Evolutionary conservation across 768 basidiomycete species (phyloP), one percentile per base, ranked within the genome.

Genomic region (Suillus sp.): DNA sequence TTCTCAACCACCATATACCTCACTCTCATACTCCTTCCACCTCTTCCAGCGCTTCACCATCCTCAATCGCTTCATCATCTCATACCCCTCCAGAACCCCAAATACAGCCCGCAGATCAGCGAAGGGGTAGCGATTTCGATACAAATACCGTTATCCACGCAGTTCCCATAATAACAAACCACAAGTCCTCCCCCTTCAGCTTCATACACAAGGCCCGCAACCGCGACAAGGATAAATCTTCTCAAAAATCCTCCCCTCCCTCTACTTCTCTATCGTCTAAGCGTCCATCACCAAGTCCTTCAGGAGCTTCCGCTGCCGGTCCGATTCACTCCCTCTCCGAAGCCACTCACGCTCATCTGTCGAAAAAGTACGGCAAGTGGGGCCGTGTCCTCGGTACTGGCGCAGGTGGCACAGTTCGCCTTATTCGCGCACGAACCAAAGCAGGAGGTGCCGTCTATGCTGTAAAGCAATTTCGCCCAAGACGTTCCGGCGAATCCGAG

Each of bases 321-420:
- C 77, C 80, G 62, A 78, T 86, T 42, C 74, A 81, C 30, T 91
- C 92, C 3, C 85, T 95, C 27, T 87, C 91, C 16, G 87, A 89
- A 56, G 92, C 91, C 6, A 93, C 92, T 2, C 89, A 96, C 60
- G 93, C 92, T 16, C 95, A 97, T 75, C 81, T 99, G 62, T 80
- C 91, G n/a, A 99, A 99, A 80, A 99, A 98, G 82, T 99, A 99
- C 69, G 97, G 97, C 67, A 99, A 99, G 74, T 97, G 97, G 93
- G 97, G 96, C 43, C 87, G 93, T 59, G 87, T 97, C 20, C 86
- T 99, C 10, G 97, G 97, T 32, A 92, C 90, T 34, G 97, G 97
- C 34, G 97, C 96, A 7, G 97, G 97, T n/a, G 97, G 97, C 30
- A 99, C 97, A 0, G 97, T 99, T 51, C 86, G 97, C 34, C 86